phyloP scores from a whole-genome alignment of 257 asterid species.

The Gentiana macrophylla region DNA sequence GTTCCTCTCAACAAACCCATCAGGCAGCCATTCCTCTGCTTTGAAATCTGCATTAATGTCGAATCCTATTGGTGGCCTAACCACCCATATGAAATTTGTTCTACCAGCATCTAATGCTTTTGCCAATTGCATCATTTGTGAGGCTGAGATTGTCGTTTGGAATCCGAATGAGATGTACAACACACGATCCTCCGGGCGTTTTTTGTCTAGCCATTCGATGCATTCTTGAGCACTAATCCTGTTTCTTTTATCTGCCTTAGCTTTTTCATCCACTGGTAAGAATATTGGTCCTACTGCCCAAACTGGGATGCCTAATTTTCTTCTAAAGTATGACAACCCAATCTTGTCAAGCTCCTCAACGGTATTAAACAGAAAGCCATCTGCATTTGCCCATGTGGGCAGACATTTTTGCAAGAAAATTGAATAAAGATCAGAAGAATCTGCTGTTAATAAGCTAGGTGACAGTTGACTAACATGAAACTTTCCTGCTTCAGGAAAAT shows the following conservation, averaged over 20 bases:
- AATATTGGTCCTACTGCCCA: conserved; percentile 48
- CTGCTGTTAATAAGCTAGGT: conserved; percentile 24
- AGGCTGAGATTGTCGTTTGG: conserved; percentile 36
- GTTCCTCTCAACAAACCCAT: conserved; percentile 29
- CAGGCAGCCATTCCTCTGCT: conserved; percentile 58
- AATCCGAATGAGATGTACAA: conserved; percentile 51
- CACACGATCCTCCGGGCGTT: conserved; percentile 22
- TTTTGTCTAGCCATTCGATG: conserved; percentile 31
- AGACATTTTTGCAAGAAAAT: conserved; percentile 26
- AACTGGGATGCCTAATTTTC: conserved; percentile 26
- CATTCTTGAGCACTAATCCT: conserved; percentile 17
- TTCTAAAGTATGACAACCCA: conserved; percentile 38
- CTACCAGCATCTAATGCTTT: conserved; percentile 37
- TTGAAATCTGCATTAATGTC: conserved; percentile 25
- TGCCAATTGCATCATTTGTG: conserved; percentile 53
- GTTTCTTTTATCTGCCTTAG: conserved; percentile 8
- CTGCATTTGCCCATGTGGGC: conserved; percentile 32
- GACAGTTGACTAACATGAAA: conserved; percentile 43
- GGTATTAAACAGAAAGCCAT: conserved; percentile 46
- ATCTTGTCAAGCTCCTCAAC: conserved; percentile 34
- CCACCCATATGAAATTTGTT: conserved; percentile 40
- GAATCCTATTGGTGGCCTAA: conserved; percentile 49
- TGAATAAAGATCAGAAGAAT: conserved; percentile 29
- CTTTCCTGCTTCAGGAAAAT: conserved; percentile 48
- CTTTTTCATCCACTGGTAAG: conserved; percentile 16